Base-by-base conservation (phyloP, 768 basidiomycete genomes). In the Macrocybe gigantea region DNA sequence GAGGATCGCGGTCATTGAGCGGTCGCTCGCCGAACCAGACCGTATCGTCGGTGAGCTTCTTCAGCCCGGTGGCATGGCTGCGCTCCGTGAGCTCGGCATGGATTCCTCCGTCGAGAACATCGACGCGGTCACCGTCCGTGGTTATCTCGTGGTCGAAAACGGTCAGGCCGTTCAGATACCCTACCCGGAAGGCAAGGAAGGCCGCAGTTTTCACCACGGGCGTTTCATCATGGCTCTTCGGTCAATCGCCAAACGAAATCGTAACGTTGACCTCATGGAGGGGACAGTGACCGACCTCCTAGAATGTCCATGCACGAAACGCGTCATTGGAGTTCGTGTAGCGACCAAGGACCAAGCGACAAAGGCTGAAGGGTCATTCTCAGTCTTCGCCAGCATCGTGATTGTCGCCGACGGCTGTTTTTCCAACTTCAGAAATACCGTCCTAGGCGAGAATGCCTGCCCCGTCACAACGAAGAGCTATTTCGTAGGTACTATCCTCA, bases 31-130 rank as follows among this genome's bases (percentile, higher is more conserved):
- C 0, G 88, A 92, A 62, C 96, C 96, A 0, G 93, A 98, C 73
- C 79, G 96, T 11, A 98, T 99, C 55, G 96, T 98, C 33, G 96
- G 96, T 22, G 96, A 99, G 64, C 81, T 98, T 1, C 71, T 99
- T 15, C 96, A 99, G 60, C 96, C 96, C 2, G 93, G 86, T 1
- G 96, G 96, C 1, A 82, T 93, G 15, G 70, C 72, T 8, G 82
- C 92, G 1, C 69, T 99, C 38, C 68, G 78, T 48, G 67, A 77
- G 34, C 79, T 99, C n/a, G 94, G 92, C 0, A 63, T 99, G 55
- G 79, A 79, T 41, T 68, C 68, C 5, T 83, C 82, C 46, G 65
- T 96, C 38, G 88, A 97, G 15, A 83, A 77, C n/a, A 94, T 98
- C 49, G 94, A 91, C 64, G 84, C 93, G 0, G 74, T 93, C 32